Percentiles rank a stretch among this genome's conserved stretches.
Conservation (phyloP, 352 stramenopile species). For the Phytopythium boreale region DNA sequence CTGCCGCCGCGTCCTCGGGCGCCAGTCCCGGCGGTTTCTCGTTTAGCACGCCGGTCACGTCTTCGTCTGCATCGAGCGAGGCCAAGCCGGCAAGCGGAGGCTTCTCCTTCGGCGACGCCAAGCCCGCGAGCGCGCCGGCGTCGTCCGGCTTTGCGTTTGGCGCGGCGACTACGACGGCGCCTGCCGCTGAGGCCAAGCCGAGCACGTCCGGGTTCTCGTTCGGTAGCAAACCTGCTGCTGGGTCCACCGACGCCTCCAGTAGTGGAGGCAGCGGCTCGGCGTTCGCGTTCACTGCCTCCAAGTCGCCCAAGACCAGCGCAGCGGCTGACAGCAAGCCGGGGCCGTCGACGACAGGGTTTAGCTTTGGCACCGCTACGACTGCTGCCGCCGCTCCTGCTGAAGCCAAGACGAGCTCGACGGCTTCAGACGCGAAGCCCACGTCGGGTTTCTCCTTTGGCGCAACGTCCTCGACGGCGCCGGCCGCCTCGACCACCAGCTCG, state of each 20-base stretch:
- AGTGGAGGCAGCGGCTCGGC: slow-evolving; percentile 8
- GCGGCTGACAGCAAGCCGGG: slow-evolving; percentile 17
- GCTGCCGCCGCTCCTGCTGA: slow-evolving; percentile 4
- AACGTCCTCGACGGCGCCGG: slow-evolving; percentile 6
- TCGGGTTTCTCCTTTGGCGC: slow-evolving; percentile 33
- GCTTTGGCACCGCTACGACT: slow-evolving; percentile 16
- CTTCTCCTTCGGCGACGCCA: slow-evolving; percentile 27
- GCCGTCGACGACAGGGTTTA: slow-evolving; percentile 22
- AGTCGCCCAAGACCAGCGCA: slow-evolving; percentile 20
- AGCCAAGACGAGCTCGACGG: slow-evolving; percentile 7
- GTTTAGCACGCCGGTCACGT: slow-evolving; percentile 13
- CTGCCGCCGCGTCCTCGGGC: slow-evolving; percentile 1
- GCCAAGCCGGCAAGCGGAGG: slow-evolving; percentile 13
- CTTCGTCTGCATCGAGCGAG: slow-evolving; percentile 8
- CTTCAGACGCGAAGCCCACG: slow-evolving; percentile 14
- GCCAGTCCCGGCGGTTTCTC: slow-evolving; percentile 19
- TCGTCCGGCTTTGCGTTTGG: slow-evolving; percentile 11
- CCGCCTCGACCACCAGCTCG: slow-evolving; percentile 11
- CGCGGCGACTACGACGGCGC: background rate
- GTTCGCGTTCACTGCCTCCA: slow-evolving; percentile 19
- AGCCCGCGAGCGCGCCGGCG: slow-evolving; percentile 1
- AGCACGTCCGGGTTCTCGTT: slow-evolving; percentile 38
- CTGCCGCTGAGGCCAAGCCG: slow-evolving; percentile 2
- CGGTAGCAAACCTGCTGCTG: slow-evolving; percentile 19
- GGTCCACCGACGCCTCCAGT: slow-evolving; percentile 17